phyloP scores from a whole-genome alignment of 2,329 filamentous ascomycete species.

The Cercospora zeina region DNA sequence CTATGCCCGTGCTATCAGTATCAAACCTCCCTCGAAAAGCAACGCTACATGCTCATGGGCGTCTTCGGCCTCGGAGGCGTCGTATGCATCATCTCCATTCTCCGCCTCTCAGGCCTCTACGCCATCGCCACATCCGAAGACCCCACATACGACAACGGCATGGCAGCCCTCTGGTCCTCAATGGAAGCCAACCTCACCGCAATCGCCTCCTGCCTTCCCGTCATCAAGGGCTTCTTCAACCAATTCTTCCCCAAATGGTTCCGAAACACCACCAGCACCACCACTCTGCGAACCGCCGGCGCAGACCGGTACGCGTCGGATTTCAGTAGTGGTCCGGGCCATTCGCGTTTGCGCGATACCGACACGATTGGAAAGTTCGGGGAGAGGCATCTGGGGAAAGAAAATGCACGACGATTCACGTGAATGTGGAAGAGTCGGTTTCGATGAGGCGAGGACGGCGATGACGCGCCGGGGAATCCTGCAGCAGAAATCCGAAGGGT shows the following conservation, averaged over 20 bases:
- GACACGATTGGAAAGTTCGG: constrained; percentile 3
- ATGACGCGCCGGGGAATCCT: background rate
- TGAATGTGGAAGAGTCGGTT: background rate
- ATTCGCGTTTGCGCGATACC: background rate
- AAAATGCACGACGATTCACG: background rate
- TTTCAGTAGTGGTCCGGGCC: background rate
- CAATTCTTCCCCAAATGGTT: background rate
- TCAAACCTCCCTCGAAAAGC: constrained; percentile 5
- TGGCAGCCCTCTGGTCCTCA: constrained; percentile 9
- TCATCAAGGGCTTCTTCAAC: constrained; percentile 11
- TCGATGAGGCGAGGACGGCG: no score
- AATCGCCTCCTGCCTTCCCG: constrained; percentile 11
- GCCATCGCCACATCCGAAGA: constrained; percentile 10
- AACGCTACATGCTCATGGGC: constrained; percentile 10
- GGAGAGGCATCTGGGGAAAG: constrained; percentile 1
- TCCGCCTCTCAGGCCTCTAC: constrained; percentile 10
- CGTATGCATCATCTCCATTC: constrained; percentile 14
- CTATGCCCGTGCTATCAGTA: background rate
- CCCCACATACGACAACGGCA: constrained; percentile 10
- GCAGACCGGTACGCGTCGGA: background rate
- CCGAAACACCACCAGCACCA: background rate
- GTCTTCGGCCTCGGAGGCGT: constrained; percentile 9
- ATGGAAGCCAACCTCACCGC: constrained; percentile 7
- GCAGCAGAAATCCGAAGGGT: constrained; percentile 4
- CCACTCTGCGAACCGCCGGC: background rate